Evolutionary conservation across 1,284 basidiomycete genomes (phyloP).

Genomic region (Clitocybe nebularis): DNA sequence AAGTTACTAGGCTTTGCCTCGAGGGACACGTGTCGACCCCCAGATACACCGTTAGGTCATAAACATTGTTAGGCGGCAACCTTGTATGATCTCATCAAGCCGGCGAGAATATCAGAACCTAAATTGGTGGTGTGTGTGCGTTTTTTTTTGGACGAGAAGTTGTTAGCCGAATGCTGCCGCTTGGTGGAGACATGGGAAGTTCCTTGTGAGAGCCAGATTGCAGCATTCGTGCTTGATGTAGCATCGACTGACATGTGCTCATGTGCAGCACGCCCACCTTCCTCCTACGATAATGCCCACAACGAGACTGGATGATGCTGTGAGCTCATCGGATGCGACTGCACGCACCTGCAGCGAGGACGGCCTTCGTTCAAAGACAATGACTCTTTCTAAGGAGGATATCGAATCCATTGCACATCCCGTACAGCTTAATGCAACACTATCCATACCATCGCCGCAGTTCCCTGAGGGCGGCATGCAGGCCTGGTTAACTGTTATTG

Average conservation of each 20-base stretch:
- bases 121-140: constrained; percentile 3
- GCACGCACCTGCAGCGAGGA: constrained; percentile 11
- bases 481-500: constrained; percentile 37
- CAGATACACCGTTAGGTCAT: too few relatives aligned
- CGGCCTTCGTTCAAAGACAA: constrained; percentile 9
- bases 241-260: constrained; percentile 20
- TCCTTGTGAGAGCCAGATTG: constrained; percentile 14
- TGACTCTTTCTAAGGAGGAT: constrained; percentile 13
- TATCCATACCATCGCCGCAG: constrained; percentile 5
- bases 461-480: constrained; percentile 33
- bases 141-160: constrained; percentile 13
- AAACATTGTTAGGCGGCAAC: neutral
- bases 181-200: constrained; percentile 17
- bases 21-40: too few relatives aligned
- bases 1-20: too few relatives aligned
- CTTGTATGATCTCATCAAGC: neutral
- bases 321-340: constrained; percentile 8
- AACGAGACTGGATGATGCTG: constrained; percentile 9
- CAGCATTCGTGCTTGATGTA: constrained; percentile 16
- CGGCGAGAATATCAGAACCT: neutral
- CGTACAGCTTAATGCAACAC: neutral
- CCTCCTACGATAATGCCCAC: constrained; percentile 16
- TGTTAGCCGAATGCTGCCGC: constrained; percentile 16
- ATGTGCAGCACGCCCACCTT: constrained; percentile 13
- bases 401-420: constrained; percentile 4